Evolutionary conservation across 495 filamentous ascomycete genomes (phyloP), one percentile per base, ranked within the genome.

Genomic region (Penicillium canariense): DNA sequence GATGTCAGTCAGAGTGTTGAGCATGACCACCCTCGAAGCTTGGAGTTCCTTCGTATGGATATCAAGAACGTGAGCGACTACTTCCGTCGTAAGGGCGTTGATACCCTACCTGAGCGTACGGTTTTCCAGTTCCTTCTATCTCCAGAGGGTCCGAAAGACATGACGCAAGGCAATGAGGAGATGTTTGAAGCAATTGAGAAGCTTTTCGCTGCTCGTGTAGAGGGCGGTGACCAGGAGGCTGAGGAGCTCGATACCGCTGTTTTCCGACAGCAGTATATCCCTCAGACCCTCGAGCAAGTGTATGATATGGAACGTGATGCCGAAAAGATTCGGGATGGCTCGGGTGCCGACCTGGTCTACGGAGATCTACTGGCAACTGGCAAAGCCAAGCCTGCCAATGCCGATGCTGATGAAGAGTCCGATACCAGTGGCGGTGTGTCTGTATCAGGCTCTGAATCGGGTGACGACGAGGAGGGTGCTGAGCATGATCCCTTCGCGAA

Each of bases 1-100:
- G 94, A 98, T 75, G 94, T 98, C 39, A 96, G 90, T 59, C 94
- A 98, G 70, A 90, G 85, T 62, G 94, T 98, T 25, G 94, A 97
- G 74, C 91, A 96, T 65, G 91, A 97, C 52, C 94, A 98, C 70
- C 93, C 94, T 1, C 79, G 88, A 54, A 90, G 87, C 28, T 77
- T 95, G 17, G 91, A 97, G 67, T 97, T 98, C 68, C 74, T 97
- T 54, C 84, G 92, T 17, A 97, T 96, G 90, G 94, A 98, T 68
- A 88, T 97, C 70, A 97, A 96, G 78, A 98, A 98, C 62, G 82
- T 94, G 2, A 85, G 81, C 38, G 90, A 95, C 64, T 98, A 94
- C 74, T 98, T 98, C 81, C 72, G 83, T 45, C 80, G 88, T 3
- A 87, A 95, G 62, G 88, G 86, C 42, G 89, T 97, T 2, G 83